Conservation (phyloP, 352 stramenopile genomes). For the Globisporangium orthogonon region DNA sequence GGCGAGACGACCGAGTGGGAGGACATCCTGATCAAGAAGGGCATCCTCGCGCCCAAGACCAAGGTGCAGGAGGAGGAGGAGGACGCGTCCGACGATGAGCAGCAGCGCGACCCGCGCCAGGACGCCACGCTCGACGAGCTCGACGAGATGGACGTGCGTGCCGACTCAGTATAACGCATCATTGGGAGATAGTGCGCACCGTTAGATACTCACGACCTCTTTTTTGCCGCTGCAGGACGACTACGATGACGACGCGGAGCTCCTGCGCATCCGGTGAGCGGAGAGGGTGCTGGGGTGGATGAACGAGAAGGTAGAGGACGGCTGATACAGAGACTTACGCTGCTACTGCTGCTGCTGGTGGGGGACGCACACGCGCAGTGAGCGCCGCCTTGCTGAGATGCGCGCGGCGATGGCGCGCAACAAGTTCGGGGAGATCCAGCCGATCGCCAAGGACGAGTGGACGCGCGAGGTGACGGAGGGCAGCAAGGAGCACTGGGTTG, state of each 20-base stretch:
- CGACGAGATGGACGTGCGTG: constrained; percentile 69
- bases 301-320: no score
- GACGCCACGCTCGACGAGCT: constrained; percentile 80
- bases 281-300: no score
- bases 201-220: no score
- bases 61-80: constrained; percentile 80
- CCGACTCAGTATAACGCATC: no score
- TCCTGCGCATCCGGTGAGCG: constrained; percentile 56
- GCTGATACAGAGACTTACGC: background rate
- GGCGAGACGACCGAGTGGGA: constrained; percentile 89
- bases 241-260: constrained; percentile 79
- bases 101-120: constrained; percentile 67
- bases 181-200: no score
- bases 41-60: constrained; percentile 84
- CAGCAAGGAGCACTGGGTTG: constrained; percentile 84
- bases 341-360: background rate
- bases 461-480: constrained; percentile 88
- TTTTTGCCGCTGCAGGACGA: constrained; percentile 35
- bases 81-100: constrained; percentile 49
- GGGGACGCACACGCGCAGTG: constrained; percentile 19
- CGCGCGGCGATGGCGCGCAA: constrained; percentile 74
- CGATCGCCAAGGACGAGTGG: constrained; percentile 92
- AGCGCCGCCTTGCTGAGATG: constrained; percentile 85
- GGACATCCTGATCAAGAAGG: constrained; percentile 87
- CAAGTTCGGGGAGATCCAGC: constrained; percentile 87